Evolutionary conservation across 306 rosid genomes (phyloP).

Genomic region (Ormosia emarginata): DNA sequence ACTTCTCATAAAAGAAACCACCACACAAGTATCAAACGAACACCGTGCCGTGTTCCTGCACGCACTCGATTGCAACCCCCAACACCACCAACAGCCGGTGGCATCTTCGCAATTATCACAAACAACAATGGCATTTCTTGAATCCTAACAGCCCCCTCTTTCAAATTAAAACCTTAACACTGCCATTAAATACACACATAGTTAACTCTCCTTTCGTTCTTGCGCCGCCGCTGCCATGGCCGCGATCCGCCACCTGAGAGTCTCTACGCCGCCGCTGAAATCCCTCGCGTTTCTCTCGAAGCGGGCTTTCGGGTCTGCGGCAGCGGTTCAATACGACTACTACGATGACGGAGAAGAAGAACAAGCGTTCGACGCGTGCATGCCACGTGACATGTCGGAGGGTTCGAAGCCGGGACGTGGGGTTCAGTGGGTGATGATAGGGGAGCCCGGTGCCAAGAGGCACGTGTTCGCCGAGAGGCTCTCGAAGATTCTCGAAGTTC

Average conservation of each 20-base stretch:
- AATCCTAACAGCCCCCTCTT: too few species aligned
- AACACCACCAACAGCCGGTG: background rate
- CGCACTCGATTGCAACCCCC: background rate
- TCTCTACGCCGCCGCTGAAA: conserved; percentile 15
- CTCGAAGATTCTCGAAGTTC: conserved; percentile 84
- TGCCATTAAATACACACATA: too few species aligned
- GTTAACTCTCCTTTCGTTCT: background rate
- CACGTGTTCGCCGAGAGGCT: conserved; percentile 70
- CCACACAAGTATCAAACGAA: background rate
- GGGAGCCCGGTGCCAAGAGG: conserved; percentile 66
- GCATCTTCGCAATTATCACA: background rate
- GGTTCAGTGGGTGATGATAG: conserved; percentile 88
- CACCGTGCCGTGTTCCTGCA: background rate
- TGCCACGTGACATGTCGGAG: conserved; percentile 40
- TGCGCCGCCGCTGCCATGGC: conserved; percentile 28
- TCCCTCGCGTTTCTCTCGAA: background rate
- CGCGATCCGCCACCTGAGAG: conserved; percentile 43
- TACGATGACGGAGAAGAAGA: conserved; percentile 37
- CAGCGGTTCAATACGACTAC: conserved; percentile 45
- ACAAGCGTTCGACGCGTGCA: conserved; percentile 18
- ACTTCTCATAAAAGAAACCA: too few species aligned
- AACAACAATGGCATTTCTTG: background rate
- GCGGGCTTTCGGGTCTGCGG: conserved; percentile 67
- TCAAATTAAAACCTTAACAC: background rate
- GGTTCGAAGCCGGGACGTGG: conserved; percentile 71